phyloP scores from a whole-genome alignment of 345 rosid genomes.

The Murraya paniculata region DNA sequence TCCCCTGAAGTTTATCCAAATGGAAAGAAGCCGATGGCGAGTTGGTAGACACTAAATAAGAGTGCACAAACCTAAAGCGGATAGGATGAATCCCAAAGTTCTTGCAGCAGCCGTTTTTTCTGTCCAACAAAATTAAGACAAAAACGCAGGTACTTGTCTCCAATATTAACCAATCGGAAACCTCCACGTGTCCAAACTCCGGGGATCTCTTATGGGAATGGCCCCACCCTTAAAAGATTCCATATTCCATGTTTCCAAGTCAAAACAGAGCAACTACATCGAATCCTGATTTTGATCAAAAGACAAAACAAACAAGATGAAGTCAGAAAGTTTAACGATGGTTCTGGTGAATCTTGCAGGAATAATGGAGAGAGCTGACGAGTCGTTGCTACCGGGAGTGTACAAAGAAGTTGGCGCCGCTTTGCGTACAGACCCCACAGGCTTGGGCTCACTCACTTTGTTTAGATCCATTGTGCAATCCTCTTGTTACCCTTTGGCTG shows the following conservation, averaged over 20 bases:
- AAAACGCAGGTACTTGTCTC: background rate
- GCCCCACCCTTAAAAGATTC: background rate
- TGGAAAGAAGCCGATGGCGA: too few relatives aligned
- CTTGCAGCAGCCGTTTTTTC: background rate
- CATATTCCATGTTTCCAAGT: background rate
- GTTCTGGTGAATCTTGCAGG: conserved; percentile 62
- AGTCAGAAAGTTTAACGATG: conserved; percentile 46
- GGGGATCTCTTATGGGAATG: background rate
- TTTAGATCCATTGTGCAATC: conserved; percentile 66
- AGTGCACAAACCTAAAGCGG: too few relatives aligned
- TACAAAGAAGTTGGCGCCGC: conserved; percentile 66
- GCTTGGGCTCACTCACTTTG: conserved; percentile 55
- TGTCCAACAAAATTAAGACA: background rate
- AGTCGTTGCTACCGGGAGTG: conserved; percentile 64
- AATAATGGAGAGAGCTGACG: conserved; percentile 68
- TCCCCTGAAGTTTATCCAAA: too few relatives aligned
- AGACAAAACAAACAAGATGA: conserved; percentile 26
- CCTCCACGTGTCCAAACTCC: background rate
- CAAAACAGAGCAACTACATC: background rate
- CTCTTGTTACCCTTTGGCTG: conserved; percentile 64
- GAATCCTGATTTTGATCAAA: background rate
- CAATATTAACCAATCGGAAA: background rate
- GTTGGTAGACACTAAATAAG: background rate
- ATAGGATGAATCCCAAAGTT: background rate
- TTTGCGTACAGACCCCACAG: conserved; percentile 56